Base-by-base conservation (phyloP, 140 eudicot species). In the Eryngium alpinum region DNA sequence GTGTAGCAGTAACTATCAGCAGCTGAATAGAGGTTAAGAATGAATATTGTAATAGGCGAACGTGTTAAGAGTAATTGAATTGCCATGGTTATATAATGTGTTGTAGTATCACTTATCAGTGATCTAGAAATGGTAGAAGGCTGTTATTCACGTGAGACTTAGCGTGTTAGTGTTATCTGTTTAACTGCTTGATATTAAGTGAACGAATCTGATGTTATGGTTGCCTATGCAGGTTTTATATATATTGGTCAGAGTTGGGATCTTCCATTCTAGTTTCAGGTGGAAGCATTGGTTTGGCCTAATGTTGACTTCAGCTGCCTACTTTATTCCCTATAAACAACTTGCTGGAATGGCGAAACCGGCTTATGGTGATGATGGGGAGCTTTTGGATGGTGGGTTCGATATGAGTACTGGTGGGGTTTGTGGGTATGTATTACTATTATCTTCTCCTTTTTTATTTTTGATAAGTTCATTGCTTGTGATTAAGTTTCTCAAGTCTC, bases 321-420 rank as follows among this genome's bases (percentile, higher is more conserved):
- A 95, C 79, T 56, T 77, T 67, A n/a, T 95, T 65, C 93, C 92
- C 77, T 95, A 92, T 81, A 80, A 90, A 53, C 99, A 95, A 86
- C 92, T 95, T 56, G 89, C 84, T 18, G 82, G 82, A 70, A 91
- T 95, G 99, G 92, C 99, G 38, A 92, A 81, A 81, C 96, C 97
- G 50, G 71, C 88, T 43, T 92, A 89, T 78, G 84, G 89, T 65
- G 93, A 92, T 62, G 81, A 85, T 49, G 99, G 97, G 24, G 99
- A 95, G 66, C 93, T 95, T 69, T 77, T 92, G 44, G 99, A 95
- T 86, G 99, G 99, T 13, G 99, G 99, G 14, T 95, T 89, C 77
- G 99, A 95, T 90, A 91, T 95, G 99, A 92, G 90, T 81, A 92
- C 97, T 0, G 97, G 97, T 83, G 99, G 99, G 52, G 88, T 93